Conservation (phyloP, 345 rosid genomes). For the Populus davidiana region DNA sequence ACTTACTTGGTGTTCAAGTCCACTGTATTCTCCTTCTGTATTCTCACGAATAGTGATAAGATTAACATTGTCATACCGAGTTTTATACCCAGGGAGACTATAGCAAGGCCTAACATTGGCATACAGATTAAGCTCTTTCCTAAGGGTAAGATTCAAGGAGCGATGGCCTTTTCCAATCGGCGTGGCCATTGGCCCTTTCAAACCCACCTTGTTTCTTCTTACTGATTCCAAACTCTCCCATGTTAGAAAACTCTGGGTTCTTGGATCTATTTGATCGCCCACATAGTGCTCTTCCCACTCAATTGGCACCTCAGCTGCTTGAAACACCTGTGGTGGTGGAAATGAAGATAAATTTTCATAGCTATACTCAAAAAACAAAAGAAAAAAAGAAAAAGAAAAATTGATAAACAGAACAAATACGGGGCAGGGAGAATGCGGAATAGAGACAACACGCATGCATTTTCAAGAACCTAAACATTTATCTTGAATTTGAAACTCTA, state of each 20-base stretch:
- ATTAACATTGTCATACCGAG: conserved; percentile 86
- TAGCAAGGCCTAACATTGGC: conserved; percentile 99
- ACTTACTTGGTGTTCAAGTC: conserved; percentile 96
- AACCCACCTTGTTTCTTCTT: conserved; percentile 71
- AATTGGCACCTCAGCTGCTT: conserved; percentile 82
- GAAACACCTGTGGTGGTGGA: conserved; percentile 47
- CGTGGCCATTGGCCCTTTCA: conserved; percentile 99
- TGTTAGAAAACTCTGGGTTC: conserved; percentile 94
- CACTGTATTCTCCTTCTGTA: conserved; percentile 99
- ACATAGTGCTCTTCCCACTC: conserved; percentile 96
- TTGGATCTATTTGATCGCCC: conserved; percentile 76
- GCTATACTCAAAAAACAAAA: neutral
- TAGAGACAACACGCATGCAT: too few species aligned
- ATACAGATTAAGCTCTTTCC: conserved; percentile 93
- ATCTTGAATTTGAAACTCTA: neutral
- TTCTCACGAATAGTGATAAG: conserved; percentile 96
- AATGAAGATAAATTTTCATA: neutral
- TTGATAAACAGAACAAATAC: neutral
- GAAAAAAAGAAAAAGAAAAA: neutral
- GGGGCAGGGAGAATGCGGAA: too few species aligned
- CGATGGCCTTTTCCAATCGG: conserved; percentile 99
- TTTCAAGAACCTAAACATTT: neutral
- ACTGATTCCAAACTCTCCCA: conserved; percentile 99
- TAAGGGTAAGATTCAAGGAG: conserved; percentile 81
- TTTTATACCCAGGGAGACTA: conserved; percentile 95